Evolutionary conservation across 2,329 filamentous ascomycete species (phyloP).

Genomic region (Colletotrichum melonis): DNA sequence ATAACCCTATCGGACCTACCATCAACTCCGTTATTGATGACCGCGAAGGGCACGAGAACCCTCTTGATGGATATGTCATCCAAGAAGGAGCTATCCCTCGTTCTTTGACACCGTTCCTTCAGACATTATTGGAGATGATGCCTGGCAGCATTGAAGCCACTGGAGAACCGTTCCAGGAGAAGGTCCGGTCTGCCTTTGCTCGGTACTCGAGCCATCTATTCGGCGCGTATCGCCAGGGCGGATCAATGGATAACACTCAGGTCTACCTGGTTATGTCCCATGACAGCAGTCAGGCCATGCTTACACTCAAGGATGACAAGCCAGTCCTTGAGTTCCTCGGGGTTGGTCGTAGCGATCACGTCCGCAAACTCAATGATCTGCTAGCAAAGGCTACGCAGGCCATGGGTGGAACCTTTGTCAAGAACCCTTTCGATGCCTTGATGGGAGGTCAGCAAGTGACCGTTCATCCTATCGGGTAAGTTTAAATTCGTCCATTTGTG

Average conservation of each 20-base stretch:
- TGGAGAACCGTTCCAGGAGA: constrained; percentile 51
- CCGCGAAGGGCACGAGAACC: constrained; percentile 61
- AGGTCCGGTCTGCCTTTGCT: constrained; percentile 58
- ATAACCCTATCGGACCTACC: constrained; percentile 69
- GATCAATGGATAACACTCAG: constrained; percentile 69
- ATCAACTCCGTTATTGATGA: constrained; percentile 73
- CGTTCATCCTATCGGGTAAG: constrained; percentile 72
- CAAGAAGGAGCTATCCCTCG: constrained; percentile 72
- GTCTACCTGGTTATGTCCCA: constrained; percentile 76
- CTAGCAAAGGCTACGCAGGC: constrained; percentile 65
- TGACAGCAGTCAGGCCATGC: constrained; percentile 71
- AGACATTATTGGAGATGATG: constrained; percentile 66
- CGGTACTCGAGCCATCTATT: constrained; percentile 64
- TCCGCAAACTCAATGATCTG: constrained; percentile 62
- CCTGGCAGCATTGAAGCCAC: constrained; percentile 57
- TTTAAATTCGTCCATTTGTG: constrained; percentile 1
- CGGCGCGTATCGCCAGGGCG: constrained; percentile 66
- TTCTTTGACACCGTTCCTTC: constrained; percentile 66
- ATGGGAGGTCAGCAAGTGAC: constrained; percentile 70
- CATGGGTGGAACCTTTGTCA: constrained; percentile 70
- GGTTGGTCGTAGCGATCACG: constrained; percentile 65
- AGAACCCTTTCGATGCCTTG: constrained; percentile 68
- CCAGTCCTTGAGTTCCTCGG: constrained; percentile 70
- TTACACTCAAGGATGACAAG: constrained; percentile 70
- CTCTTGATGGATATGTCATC: constrained; percentile 71